Conservation (phyloP, 495 filamentous ascomycete genomes). For the Neurospora sublineolata region DNA sequence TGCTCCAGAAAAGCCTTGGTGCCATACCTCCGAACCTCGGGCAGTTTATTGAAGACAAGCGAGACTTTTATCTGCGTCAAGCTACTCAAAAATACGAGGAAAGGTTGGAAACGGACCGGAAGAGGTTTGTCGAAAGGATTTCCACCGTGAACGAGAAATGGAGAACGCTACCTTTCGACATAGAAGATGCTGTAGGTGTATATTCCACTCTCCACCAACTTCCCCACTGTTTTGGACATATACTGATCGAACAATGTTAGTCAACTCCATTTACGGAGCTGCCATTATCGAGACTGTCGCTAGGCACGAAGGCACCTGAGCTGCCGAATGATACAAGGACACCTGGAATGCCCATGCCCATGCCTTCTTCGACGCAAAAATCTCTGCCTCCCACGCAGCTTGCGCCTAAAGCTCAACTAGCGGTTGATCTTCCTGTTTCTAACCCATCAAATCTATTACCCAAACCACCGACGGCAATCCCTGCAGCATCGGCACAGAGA, state of each 20-base stretch:
- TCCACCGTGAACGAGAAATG: not conserved
- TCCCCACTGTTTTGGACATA: not conserved
- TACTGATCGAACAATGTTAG: not conserved
- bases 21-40: not conserved
- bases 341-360: not conserved
- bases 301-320: not conserved
- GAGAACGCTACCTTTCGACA: not conserved
- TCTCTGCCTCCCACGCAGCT: not conserved
- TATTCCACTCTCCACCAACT: not conserved
- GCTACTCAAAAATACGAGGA: not conserved
- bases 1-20: not conserved
- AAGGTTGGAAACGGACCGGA: not conserved
- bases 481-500: not conserved
- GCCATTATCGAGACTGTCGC: not conserved
- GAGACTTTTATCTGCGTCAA: not conserved
- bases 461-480: not conserved
- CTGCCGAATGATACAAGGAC: not conserved
- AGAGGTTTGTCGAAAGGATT: not conserved
- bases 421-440: not conserved
- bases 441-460: not conserved
- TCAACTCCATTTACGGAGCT: not conserved
- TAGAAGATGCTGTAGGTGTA: not conserved
- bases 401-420: not conserved
- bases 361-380: not conserved
- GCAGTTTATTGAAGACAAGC: not conserved